Conservation (phyloP, 148 eudicot genomes). For the Chenopodium quinoa region DNA sequence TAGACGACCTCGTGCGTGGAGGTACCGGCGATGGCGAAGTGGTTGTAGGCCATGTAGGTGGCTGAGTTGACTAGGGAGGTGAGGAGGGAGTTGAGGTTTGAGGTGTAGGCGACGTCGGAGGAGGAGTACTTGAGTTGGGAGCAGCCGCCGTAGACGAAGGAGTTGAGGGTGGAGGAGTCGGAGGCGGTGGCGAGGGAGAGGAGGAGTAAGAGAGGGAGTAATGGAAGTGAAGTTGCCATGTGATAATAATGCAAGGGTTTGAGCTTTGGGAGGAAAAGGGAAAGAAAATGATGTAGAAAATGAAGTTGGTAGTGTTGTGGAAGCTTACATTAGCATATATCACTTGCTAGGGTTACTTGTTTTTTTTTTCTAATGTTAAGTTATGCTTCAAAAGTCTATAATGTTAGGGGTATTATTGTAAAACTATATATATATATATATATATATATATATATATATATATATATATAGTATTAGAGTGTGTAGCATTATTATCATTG, state of each 20-base stretch:
- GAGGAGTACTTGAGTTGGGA: conserved; percentile 38
- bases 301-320: background rate
- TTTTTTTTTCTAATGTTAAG: background rate
- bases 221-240: conserved; percentile 20
- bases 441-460: too few species aligned
- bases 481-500: too few species aligned
- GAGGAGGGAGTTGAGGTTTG: conserved; percentile 53
- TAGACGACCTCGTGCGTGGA: conserved; percentile 37
- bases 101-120: conserved; percentile 41
- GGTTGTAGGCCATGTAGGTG: conserved; percentile 52
- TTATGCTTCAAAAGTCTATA: background rate
- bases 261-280: background rate
- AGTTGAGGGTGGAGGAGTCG: conserved; percentile 25
- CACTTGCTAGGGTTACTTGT: background rate
- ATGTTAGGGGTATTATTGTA: background rate
- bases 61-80: conserved; percentile 57
- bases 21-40: conserved; percentile 39
- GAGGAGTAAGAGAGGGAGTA: conserved; percentile 7
- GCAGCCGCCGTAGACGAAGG: conserved; percentile 58
- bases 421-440: background rate
- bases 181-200: conserved; percentile 13
- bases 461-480: too few species aligned
- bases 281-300: conserved; percentile 14
- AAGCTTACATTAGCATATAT: conserved; percentile 1
- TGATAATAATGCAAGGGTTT: background rate